These are phyloP conservation scores for Diphasiastrum complanatum DNA, from an alignment of 83 land plant genomes.

Conservation along the genomic window DNA sequence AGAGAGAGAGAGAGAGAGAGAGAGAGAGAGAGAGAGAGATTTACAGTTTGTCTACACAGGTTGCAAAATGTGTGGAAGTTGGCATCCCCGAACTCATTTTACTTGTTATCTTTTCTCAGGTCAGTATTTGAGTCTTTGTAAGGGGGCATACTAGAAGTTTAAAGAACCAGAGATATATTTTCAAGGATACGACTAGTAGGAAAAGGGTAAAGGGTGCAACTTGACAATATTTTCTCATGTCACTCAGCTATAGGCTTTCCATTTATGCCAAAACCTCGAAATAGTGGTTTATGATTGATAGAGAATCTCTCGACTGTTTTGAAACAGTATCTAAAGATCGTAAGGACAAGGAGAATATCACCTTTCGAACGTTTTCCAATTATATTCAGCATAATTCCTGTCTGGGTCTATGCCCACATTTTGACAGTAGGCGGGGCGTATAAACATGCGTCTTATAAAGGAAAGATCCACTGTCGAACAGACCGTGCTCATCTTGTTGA, in stretches of 20 bases:
- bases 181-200: background rate
- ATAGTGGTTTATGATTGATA: background rate
- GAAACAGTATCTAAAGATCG: background rate
- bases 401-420: conserved; percentile 9
- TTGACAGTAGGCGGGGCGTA: conserved; percentile 12
- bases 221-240: background rate
- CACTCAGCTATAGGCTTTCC: background rate
- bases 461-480: conserved; percentile 9
- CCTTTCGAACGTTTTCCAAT: conserved; percentile 5
- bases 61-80: background rate
- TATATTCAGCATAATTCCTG: background rate
- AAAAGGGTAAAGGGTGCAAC: background rate
- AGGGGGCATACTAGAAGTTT: background rate
- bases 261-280: background rate
- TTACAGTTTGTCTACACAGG: background rate
- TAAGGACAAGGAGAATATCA: background rate
- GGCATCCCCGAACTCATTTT: background rate
- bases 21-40: no score
- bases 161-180: background rate
- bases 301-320: background rate
- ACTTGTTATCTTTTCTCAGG: background rate
- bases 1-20: background rate
- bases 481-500: conserved; percentile 16
- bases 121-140: background rate
- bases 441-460: background rate